Conservation (phyloP, 768 basidiomycete species). For the Tylopilus sp. region DNA sequence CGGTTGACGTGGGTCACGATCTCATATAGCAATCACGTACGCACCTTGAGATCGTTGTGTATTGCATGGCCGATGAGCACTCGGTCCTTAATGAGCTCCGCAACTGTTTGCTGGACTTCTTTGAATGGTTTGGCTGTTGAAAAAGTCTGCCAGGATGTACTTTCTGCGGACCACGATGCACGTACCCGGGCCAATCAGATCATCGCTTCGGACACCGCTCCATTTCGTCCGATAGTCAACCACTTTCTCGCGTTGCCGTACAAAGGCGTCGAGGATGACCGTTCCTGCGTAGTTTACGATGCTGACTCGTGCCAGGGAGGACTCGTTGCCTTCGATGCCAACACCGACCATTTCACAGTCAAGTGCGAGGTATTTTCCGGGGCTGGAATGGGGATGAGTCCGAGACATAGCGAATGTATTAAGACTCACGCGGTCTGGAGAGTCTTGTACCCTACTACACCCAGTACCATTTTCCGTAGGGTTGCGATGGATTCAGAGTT, state of each 20-base stretch:
- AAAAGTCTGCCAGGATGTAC: slow-evolving; percentile 17
- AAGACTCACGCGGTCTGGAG: not conserved
- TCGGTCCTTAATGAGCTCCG: slow-evolving; percentile 48
- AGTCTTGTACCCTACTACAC: slow-evolving; percentile 5
- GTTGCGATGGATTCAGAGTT: not conserved
- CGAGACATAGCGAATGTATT: not conserved
- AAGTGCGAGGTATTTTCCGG: not conserved
- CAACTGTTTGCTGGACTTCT: slow-evolving; percentile 75
- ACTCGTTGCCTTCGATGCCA: not conserved
- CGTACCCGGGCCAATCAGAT: not conserved
- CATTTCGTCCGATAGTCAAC: not conserved
- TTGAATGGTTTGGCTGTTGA: slow-evolving; percentile 42
- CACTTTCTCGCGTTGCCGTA: slow-evolving; percentile 36
- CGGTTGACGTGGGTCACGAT: not conserved
- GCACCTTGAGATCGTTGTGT: slow-evolving; percentile 80
- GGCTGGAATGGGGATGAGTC: not conserved
- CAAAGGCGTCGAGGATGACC: slow-evolving; percentile 37
- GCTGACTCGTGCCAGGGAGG: not conserved
- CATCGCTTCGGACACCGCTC: not conserved
- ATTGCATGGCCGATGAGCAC: slow-evolving; percentile 55
- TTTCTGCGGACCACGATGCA: not conserved
- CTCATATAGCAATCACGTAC: not conserved
- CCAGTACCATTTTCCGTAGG: not conserved
- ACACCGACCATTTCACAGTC: not conserved
- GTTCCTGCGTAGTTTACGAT: slow-evolving; percentile 26